phyloP scores from a whole-genome alignment of 306 rosid genomes.

The Begonia loranthoides region DNA sequence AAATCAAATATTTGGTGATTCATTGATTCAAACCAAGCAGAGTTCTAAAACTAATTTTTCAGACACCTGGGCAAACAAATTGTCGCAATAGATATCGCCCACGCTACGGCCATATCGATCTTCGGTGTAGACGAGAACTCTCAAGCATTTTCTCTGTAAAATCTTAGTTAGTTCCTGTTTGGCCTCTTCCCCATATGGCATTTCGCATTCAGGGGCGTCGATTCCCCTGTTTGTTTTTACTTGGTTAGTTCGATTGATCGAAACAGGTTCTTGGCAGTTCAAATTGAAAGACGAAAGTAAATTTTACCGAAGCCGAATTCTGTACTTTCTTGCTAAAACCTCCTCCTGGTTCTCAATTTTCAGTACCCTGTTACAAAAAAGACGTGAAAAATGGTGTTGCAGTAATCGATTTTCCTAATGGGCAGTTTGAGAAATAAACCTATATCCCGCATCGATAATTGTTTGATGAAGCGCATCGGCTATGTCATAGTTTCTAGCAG shows the following conservation, averaged over 20 bases:
- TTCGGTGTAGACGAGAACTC: constrained; percentile 57
- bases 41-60: neutral
- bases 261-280: neutral
- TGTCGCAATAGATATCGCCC: constrained; percentile 63
- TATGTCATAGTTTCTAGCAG: constrained; percentile 22
- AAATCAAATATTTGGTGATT: neutral
- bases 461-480: constrained; percentile 66
- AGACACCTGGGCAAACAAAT: constrained; percentile 63
- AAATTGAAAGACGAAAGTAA: no score
- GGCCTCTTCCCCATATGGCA: constrained; percentile 86
- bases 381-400: neutral
- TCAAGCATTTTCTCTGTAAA: constrained; percentile 55
- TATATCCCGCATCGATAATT: constrained; percentile 65
- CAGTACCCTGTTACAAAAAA: constrained; percentile 29
- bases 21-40: no score
- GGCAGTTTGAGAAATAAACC: constrained; percentile 23
- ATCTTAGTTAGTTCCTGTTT: constrained; percentile 52
- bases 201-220: constrained; percentile 74
- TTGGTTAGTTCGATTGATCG: no score
- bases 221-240: constrained; percentile 50
- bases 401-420: neutral
- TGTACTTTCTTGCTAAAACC: constrained; percentile 55
- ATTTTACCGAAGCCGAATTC: constrained; percentile 80
- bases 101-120: constrained; percentile 80
- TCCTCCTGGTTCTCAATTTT: constrained; percentile 39